These are phyloP conservation scores for Neurospora terricola DNA, from an alignment of 495 filamentous ascomycete genomes.

Conservation along the genomic window DNA sequence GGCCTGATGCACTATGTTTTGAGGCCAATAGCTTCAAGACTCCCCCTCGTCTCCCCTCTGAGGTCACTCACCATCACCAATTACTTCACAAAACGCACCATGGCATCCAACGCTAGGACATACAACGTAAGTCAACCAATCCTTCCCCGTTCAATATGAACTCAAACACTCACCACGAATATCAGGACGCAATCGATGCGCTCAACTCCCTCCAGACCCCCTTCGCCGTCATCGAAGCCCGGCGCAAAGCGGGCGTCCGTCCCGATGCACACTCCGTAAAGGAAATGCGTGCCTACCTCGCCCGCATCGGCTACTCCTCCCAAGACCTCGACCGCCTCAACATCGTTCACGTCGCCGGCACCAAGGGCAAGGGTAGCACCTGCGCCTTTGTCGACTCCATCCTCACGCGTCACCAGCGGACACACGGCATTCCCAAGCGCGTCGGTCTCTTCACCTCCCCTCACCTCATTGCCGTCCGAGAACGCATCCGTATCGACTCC, in stretches of 20 bases:
- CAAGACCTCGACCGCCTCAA: conserved; percentile 68
- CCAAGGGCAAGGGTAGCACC: conserved; percentile 86
- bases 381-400: conserved; percentile 58
- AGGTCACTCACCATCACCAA: neutral
- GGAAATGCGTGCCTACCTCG: conserved; percentile 69
- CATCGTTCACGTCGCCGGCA: conserved; percentile 76
- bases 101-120: conserved; percentile 9
- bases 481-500: conserved; percentile 79
- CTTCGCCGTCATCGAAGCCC: conserved; percentile 63
- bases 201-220: conserved; percentile 90
- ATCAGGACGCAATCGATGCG: conserved; percentile 68
- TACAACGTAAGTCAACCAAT: conserved; percentile 12
- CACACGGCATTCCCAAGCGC: conserved; percentile 33
- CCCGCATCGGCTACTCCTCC: conserved; percentile 64
- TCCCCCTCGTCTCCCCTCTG: neutral
- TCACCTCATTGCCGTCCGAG: conserved; percentile 76
- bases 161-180: neutral
- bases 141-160: neutral
- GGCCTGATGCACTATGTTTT: neutral
- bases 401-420: conserved; percentile 28
- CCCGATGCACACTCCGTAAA: conserved; percentile 59
- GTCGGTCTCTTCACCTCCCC: conserved; percentile 85
- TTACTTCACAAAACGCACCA: neutral
- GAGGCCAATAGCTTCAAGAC: neutral
- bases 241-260: conserved; percentile 56